Evolutionary conservation across 2,329 filamentous ascomycete species (phyloP), one percentile per base, ranked within the genome.

Genomic region (Aspergillus novofumigatus): DNA sequence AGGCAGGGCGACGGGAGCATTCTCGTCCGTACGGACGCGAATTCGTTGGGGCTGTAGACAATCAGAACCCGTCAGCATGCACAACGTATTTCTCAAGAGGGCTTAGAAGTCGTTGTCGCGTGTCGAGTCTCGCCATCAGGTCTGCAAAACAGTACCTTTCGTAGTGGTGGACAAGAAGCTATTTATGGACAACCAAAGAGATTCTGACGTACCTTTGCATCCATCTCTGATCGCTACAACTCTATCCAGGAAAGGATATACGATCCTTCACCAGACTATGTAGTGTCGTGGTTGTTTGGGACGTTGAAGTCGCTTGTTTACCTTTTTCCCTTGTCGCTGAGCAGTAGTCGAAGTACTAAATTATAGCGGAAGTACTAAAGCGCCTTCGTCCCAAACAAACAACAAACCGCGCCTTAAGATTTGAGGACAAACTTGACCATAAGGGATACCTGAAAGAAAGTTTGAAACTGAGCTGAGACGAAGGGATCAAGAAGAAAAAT

Each of bases 1-100:
- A 53, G 71, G 69, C 47, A 72, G 75, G 54, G 78, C 72, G 54
- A 80, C 77, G 51, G 79, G 74, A 58, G 80, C 76, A 74, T 94
- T 94, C 76, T 95, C 91, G 77, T 91, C 88, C 53, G 78, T 79
- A 70, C 81, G 81, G 67, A 82, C 78, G 72, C 84, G 83, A 71
- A 86, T 74, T 74, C 89, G 84, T 74, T 89, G 88, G 60, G 90
- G 89, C 90, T 93, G 69, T 54, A 62, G 52, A 53, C 53, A 35
- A 47, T 14, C 21, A 47, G 11, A 14, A 7, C 26, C 44, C 20
- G 41, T 56, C 44, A 54, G 10, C 38, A 53, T 41, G 25, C 20
- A n/a, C 11, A 8, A 21, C 23, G 5, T 25, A 23, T 25, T 3
- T 26, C 17, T 3, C 21, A 26, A 6, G 8, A 26, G 11, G 4